Evolutionary conservation across 164 flowering plant species (phyloP), one percentile per base, ranked within the genome.

Genomic region (Vitis rupestris): DNA sequence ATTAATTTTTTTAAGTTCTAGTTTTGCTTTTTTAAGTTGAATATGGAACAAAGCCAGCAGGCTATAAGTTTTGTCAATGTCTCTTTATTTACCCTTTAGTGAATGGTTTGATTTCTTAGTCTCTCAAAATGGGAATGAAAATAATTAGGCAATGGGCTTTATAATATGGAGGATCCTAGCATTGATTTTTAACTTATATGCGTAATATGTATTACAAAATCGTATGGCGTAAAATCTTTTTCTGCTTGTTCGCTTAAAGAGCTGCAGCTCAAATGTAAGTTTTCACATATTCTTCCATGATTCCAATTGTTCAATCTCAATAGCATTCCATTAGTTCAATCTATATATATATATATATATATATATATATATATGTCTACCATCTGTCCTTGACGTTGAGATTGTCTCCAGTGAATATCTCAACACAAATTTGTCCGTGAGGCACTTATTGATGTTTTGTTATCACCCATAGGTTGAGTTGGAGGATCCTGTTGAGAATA

Each of bases 401-500:
- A 52, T 52, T 11, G n/a, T 52, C 55, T 52, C n/a, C 15, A 52
- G n/a, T 52, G 55, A 12, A 4, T 52, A 12, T 52, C 16, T 4
- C 16, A 63, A 63, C 51, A 10, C 10, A 14, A 37, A 62, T 1
- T 27, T 72, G 8, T 56, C 9, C 48, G 23, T 62, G 9, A 4
- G 29, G n/a, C 37, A 56, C 54, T 52, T 2, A 27, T 47, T 50
- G 1, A 14, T 58, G 52, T 10, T 15, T 68, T 68, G 14, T 52
- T 13, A 13, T 70, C 9, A 2, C 52, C 62, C 14, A 3, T 27
- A 93, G 98, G 97, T 93, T 72, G 98, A 93, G 80, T 79, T 96
- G 80, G 99, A 93, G 82, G 99, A 96, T 60, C 98, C 98, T 11
- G 97, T 96, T 37, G 99, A 96, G 79, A 96, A 96, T 75, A 92